Conservation (phyloP, 2,329 filamentous ascomycete species). For the Fusarium palustre region DNA sequence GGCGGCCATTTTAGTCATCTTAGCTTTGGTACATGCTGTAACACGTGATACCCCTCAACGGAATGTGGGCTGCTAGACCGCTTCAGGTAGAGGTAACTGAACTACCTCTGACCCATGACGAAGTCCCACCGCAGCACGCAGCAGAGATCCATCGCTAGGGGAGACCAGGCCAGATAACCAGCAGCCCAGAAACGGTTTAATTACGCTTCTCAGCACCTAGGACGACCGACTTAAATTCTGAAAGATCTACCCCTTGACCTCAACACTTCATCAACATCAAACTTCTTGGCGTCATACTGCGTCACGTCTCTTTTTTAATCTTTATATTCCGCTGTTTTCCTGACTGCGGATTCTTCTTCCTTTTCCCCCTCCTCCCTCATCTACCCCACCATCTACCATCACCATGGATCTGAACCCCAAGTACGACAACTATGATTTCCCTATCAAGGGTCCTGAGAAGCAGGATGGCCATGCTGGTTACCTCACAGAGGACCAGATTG, state of each 20-base stretch:
- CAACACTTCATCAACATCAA: slow-evolving; percentile 22
- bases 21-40: slow-evolving; percentile 42
- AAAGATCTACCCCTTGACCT: slow-evolving; percentile 37
- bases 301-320: slow-evolving; percentile 5
- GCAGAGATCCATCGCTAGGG: slow-evolving; percentile 45
- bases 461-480: slow-evolving; percentile 87
- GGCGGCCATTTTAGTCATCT: slow-evolving; percentile 6
- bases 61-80: slow-evolving; percentile 41
- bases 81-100: slow-evolving; percentile 38
- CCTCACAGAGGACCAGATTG: slow-evolving; percentile 87
- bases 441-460: slow-evolving; percentile 76
- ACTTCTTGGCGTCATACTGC: slow-evolving; percentile 19
- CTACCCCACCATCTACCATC: slow-evolving; percentile 45
- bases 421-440: slow-evolving; percentile 97
- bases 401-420: slow-evolving; percentile 78
- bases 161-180: slow-evolving; percentile 38
- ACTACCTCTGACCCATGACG: slow-evolving; percentile 44
- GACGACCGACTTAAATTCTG: slow-evolving; percentile 31
- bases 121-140: slow-evolving; percentile 42
- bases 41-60: slow-evolving; percentile 40
- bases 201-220: slow-evolving; percentile 43
- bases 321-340: slow-evolving; percentile 12
- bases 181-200: slow-evolving; percentile 44
- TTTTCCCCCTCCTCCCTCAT: neutral
- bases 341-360: slow-evolving; percentile 21